Percentiles rank a stretch among this genome's conserved stretches.
These are phyloP conservation scores for Datisca glomerata DNA, from an alignment of 306 rosid species.

Conservation along the genomic window DNA sequence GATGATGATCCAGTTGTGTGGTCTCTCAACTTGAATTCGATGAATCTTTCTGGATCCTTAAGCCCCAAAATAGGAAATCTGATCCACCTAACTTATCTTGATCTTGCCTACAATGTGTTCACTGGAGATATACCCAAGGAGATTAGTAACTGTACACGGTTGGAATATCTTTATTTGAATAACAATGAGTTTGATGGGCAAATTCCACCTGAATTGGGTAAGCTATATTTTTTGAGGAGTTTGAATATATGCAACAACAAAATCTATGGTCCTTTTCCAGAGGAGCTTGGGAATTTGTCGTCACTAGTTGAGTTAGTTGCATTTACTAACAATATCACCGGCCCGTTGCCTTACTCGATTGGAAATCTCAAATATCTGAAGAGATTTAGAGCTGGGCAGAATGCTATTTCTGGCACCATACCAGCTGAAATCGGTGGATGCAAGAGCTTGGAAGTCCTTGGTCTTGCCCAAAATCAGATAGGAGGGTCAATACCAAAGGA, in stretches of 20 bases:
- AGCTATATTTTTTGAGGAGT: conserved; percentile 39
- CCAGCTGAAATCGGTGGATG: conserved; percentile 72
- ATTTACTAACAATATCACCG: conserved; percentile 64
- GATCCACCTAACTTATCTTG: conserved; percentile 39
- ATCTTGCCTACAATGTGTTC: conserved; percentile 43
- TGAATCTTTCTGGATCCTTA: conserved; percentile 60
- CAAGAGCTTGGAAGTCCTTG: conserved; percentile 51
- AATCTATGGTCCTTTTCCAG: conserved; percentile 54
- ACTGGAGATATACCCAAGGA: conserved; percentile 55
- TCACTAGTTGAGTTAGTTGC: conserved; percentile 60
- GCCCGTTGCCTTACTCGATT: conserved; percentile 62
- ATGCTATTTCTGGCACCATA: conserved; percentile 63
- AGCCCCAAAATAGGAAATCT: conserved; percentile 46
- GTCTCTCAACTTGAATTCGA: conserved; percentile 43
- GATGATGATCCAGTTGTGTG: conserved; percentile 30
- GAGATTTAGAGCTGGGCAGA: conserved; percentile 74
- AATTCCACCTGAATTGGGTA: conserved; percentile 77
- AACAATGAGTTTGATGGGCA: conserved; percentile 64
- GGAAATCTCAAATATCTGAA: conserved; percentile 63
- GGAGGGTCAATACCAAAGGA: conserved; percentile 74
- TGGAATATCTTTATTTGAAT: conserved; percentile 55
- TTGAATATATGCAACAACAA: conserved; percentile 77
- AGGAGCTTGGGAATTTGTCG: conserved; percentile 61
- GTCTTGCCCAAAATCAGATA: conserved; percentile 80
- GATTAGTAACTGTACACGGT: conserved; percentile 52